phyloP scores from a whole-genome alignment of 495 filamentous ascomycete genomes.

The Durotheca rogersii region DNA sequence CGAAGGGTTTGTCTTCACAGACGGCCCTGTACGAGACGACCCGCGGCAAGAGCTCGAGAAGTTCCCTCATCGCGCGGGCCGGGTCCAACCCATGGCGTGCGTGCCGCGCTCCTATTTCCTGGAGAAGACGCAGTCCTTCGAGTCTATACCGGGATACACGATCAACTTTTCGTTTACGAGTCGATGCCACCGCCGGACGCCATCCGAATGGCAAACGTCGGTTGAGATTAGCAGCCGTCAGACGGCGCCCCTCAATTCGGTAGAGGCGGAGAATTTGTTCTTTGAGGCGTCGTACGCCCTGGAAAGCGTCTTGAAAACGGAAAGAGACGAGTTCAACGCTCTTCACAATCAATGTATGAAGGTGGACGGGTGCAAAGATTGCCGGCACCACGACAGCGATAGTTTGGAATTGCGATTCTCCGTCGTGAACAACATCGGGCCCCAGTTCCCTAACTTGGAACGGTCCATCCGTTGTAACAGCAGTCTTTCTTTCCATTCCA shows the following conservation, averaged over 20 bases:
- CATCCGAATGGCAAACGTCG: conserved; percentile 30
- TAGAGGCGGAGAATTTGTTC: conserved; percentile 42
- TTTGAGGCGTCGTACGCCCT: conserved; percentile 40
- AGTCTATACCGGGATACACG: conserved; percentile 46
- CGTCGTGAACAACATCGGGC: conserved; percentile 46
- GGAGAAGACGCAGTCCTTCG: conserved; percentile 45
- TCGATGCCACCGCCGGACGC: conserved; percentile 37
- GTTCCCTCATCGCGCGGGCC: conserved; percentile 33
- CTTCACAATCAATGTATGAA: conserved; percentile 29
- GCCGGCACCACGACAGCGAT: conserved; percentile 37
- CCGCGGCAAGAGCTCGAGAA: conserved; percentile 32
- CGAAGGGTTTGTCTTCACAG: conserved; percentile 45
- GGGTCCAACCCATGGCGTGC: conserved; percentile 39
- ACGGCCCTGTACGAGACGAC: conserved; percentile 39
- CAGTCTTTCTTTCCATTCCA: conserved; percentile 40
- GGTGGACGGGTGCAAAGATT: conserved; percentile 28
- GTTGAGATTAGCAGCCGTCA: conserved; percentile 43
- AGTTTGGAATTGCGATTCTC: conserved; percentile 42
- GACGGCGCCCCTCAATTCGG: conserved; percentile 41
- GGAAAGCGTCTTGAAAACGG: conserved; percentile 38
- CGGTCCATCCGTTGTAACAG: conserved; percentile 42
- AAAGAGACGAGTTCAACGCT: conserved; percentile 37
- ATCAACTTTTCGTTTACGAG: conserved; percentile 44
- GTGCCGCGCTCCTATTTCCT: conserved; percentile 45
- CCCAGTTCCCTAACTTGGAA: conserved; percentile 36